These are phyloP conservation scores for Naegleria gruberi DNA, from an alignment of 208 protist genomes.

Conservation along the genomic window DNA sequence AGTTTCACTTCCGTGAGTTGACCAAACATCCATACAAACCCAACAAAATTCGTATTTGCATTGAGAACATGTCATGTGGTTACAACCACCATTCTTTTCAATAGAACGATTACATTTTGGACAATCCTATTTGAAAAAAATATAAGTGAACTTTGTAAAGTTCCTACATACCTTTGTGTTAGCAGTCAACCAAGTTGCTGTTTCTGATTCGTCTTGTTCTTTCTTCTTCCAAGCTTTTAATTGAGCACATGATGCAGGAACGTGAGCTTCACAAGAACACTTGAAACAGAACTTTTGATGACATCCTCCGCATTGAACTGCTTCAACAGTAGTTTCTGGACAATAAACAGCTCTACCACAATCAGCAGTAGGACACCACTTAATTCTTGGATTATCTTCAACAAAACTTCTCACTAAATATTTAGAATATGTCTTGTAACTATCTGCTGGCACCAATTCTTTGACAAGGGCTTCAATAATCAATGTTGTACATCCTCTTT, in stretches of 20 bases:
- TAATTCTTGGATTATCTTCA: constrained; percentile 62
- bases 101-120: constrained; percentile 49
- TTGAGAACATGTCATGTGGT: constrained; percentile 18
- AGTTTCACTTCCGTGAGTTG: neutral
- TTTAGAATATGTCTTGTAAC: neutral
- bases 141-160: no score
- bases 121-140: neutral
- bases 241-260: constrained; percentile 48
- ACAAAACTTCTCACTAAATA: constrained; percentile 52
- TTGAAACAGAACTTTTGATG: constrained; percentile 48
- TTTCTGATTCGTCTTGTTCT: constrained; percentile 50
- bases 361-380: constrained; percentile 63
- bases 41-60: constrained; percentile 26
- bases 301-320: constrained; percentile 35
- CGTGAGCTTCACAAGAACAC: constrained; percentile 48
- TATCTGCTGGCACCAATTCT: neutral
- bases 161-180: constrained; percentile 59
- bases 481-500: neutral
- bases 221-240: constrained; percentile 48
- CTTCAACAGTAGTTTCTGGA: neutral
- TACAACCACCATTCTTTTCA: constrained; percentile 81
- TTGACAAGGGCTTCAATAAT: constrained; percentile 1
- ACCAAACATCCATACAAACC: constrained; percentile 18
- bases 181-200: constrained; percentile 49
- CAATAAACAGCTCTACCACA: constrained; percentile 40